Evolutionary conservation across 305 asterid genomes (phyloP), one percentile per base, ranked within the genome.

Genomic region (Fraxinus velutina): DNA sequence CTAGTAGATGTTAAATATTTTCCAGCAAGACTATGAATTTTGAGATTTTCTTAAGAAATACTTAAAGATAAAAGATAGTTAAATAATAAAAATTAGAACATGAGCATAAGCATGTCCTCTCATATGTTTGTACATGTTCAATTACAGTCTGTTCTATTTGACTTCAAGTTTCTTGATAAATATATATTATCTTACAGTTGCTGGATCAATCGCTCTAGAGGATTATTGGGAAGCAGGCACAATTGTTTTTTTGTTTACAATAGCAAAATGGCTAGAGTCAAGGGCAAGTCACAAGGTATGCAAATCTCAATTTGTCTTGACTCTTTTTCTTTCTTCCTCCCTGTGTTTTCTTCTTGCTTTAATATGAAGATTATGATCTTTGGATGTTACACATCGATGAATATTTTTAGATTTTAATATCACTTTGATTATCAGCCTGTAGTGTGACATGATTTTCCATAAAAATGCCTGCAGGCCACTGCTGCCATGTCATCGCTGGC

Each of bases 171-270:
- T 73, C 33, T 70, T 83, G 76, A 55, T 30, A 7, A 19, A 57
- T 33, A 6, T 27, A 13, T 37, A 8, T 71, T 19, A 22, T 34
- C 24, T 64, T 84, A 83, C 91, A 93, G 99, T 95, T 84, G 88
- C 81, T 1, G 99, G 99, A 79, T 93, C 99, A n/a, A 79, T 92
- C 39, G 95, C 86, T 73, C 87, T 95, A 19, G 83, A 73, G 1
- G 99, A 95, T 77, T 95, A 90, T 82, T 92, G 95, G 99, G 99
- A 95, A 88, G 98, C 99, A 33, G 98, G 85, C 1, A 92, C 98
- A 0, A 93, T 95, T 44, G 97, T 95, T 9, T 93, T 95, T 77
- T 83, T 95, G 19, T 95, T 95, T 73, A 86, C 95, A 42, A 91
- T 88, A 62, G 92, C 97, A 2, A 94, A 95, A 30, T 95, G 99